Conservation (phyloP, 1,284 basidiomycete species). For the Pyrrhoderma noxium region DNA sequence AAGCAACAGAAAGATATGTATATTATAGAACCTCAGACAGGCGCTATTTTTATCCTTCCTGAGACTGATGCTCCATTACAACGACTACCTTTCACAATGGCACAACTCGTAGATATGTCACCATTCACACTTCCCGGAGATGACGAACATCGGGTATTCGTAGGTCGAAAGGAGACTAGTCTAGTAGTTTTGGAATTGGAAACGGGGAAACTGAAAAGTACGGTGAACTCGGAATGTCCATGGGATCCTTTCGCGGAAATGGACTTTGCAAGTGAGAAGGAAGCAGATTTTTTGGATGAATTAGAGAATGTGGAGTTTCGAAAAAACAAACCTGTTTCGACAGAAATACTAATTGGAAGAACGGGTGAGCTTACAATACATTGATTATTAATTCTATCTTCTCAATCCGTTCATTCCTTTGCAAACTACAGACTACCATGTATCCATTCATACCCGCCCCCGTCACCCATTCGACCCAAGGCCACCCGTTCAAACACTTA, state of each 20-base stretch:
- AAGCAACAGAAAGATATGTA: conserved; percentile 65
- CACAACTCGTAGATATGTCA: conserved; percentile 81
- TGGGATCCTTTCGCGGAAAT: conserved; percentile 64
- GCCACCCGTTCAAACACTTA: conserved; percentile 64
- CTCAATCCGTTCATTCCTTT: not conserved
- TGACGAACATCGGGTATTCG: conserved; percentile 64
- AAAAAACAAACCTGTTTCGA: conserved; percentile 32
- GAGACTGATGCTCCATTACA: conserved; percentile 60
- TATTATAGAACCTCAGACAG: conserved; percentile 86
- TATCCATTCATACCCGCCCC: conserved; percentile 56
- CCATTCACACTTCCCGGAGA: conserved; percentile 74
- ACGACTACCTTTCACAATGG: conserved; percentile 78
- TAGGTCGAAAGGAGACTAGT: conserved; percentile 80
- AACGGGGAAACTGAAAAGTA: conserved; percentile 75
- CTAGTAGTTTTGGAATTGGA: conserved; percentile 75
- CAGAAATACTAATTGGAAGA: conserved; percentile 71
- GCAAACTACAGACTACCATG: conserved; percentile 63
- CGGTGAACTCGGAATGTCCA: conserved; percentile 68
- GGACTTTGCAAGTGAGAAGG: conserved; percentile 30
- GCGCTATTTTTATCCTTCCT: conserved; percentile 79
- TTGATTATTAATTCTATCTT: too few relatives aligned
- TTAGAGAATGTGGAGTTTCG: conserved; percentile 50
- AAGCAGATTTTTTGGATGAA: conserved; percentile 54
- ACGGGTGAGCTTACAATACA: conserved; percentile 60
- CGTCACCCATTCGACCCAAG: conserved; percentile 27